Evolutionary conservation across 78 protist genomes (phyloP), one percentile per base, ranked within the genome.

Genomic region (Dictyostelium firmibasis): DNA sequence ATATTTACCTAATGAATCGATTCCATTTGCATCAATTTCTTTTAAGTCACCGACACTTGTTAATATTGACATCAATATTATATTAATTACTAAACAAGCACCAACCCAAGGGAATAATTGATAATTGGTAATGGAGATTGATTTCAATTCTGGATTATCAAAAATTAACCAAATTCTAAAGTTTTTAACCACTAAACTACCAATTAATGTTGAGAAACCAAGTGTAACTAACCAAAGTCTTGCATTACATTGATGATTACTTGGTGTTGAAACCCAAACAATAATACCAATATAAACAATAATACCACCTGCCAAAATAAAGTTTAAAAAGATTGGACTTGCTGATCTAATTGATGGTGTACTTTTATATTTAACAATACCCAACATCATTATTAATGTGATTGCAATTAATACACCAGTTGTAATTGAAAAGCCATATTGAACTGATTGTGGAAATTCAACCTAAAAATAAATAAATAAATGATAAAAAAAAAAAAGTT

Each of bases 91-190:
- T 16, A 67, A 20, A 14, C 70, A n/a, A 25, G 64, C 72, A 35
- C 29, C 85, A 29, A 89, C 84, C 86, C 86, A 89, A 50, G 94
- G 94, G 33, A 69, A 70, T 4, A 89, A 13, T 25, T 89, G 94
- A 33, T 41, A 44, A 60, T 89, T 89, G 38, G 94, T 89, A 14
- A 89, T 89, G 67, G 82, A 81, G 0, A 89, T 47, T 11, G 77
- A n/a, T 27, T 70, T 60, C 4, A 81, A 31, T 60, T 81, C 87
- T 27, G 86, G 87, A 89, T 89, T 89, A 47, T 85, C 86, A 29
- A 89, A 89, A 14, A 89, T 89, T 38, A 81, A 69, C 74, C 69
- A 89, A 75, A 89, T 89, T 62, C 94, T 75, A 18, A 89, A 43
- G 31, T 89, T 89, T 72, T 89, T 89, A 10, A 89, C 83, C 0